Evolutionary conservation across 805 yeast genomes (phyloP).

Genomic region (Osmozyma mogii): DNA sequence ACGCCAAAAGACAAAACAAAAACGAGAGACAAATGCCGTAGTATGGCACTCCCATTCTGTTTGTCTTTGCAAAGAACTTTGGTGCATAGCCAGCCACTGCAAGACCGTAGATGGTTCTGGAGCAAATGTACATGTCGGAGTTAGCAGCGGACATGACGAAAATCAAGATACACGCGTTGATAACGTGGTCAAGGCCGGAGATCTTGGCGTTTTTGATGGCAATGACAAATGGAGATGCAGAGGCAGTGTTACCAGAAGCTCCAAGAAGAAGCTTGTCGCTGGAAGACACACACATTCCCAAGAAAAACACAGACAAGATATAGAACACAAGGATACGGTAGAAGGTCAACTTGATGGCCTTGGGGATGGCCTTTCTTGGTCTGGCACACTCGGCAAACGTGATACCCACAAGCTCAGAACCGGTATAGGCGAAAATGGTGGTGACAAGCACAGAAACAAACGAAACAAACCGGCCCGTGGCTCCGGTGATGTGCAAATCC

Average conservation of each 20-base stretch:
- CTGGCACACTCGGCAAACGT: slow-evolving; percentile 67
- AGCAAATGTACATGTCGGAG: slow-evolving; percentile 16
- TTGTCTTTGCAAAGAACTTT: slow-evolving; percentile 35
- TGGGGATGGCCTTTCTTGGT: slow-evolving; percentile 61
- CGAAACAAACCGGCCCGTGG: slow-evolving; percentile 51
- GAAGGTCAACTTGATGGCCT: slow-evolving; percentile 62
- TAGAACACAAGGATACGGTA: slow-evolving; percentile 60
- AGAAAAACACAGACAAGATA: slow-evolving; percentile 48
- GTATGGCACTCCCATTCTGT: slow-evolving; percentile 65
- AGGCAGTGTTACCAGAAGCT: slow-evolving; percentile 11
- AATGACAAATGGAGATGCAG: slow-evolving; percentile 16
- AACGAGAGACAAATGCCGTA: slow-evolving; percentile 45
- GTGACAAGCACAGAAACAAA: slow-evolving; percentile 56
- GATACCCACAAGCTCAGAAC: slow-evolving; percentile 64
- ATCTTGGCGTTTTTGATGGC: slow-evolving; percentile 16
- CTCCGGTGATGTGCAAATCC: slow-evolving; percentile 29
- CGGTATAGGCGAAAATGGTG: slow-evolving; percentile 64
- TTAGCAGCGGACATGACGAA: slow-evolving; percentile 17
- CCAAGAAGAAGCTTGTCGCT: slow-evolving; percentile 13
- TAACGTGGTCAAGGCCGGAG: slow-evolving; percentile 15
- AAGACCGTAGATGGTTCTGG: slow-evolving; percentile 15
- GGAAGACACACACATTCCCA: slow-evolving; percentile 50
- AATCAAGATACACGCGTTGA: slow-evolving; percentile 15
- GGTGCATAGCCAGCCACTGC: slow-evolving; percentile 16
- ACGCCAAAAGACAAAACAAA: slow-evolving; percentile 57